phyloP scores from a whole-genome alignment of 2,329 filamentous ascomycete genomes.

The Hymenoscyphus repandus region DNA sequence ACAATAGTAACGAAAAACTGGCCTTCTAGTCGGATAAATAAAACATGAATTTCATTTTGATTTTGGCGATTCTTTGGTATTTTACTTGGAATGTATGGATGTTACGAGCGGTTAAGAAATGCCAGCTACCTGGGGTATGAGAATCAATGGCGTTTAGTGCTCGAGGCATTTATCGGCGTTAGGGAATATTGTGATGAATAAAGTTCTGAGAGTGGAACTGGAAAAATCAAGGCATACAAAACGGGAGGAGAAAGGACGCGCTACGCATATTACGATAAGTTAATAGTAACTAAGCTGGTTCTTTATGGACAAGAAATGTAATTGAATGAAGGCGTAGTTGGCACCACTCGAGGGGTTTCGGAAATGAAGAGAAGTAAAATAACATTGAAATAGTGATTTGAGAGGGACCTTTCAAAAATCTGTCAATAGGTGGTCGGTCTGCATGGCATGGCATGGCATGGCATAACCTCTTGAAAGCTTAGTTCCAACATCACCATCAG shows the following conservation, averaged over 20 bases:
- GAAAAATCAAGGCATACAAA: neutral
- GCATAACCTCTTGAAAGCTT: too few species aligned
- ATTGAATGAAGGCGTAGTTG: too few species aligned
- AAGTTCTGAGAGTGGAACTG: neutral
- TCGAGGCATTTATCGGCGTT: neutral
- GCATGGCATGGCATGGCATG: too few species aligned
- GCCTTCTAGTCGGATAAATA: conserved; percentile 23
- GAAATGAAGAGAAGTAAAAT: too few species aligned
- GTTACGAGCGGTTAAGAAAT: neutral
- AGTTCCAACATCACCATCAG: too few species aligned
- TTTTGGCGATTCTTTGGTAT: neutral
- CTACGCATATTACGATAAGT: neutral
- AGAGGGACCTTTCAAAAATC: too few species aligned
- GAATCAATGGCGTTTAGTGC: neutral
- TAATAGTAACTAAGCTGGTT: neutral
- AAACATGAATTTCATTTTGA: neutral
- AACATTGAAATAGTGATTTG: too few species aligned
- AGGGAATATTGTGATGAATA: neutral
- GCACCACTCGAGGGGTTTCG: too few species aligned
- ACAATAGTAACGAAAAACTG: conserved; percentile 26
- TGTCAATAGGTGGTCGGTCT: too few species aligned
- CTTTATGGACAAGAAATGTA: neutral
- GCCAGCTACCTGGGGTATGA: neutral
- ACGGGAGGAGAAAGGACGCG: neutral
- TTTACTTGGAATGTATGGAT: conserved; percentile 6